Evolutionary conservation across 2,329 filamentous ascomycete genomes (phyloP).

Genomic region (Epichloe hybrida): DNA sequence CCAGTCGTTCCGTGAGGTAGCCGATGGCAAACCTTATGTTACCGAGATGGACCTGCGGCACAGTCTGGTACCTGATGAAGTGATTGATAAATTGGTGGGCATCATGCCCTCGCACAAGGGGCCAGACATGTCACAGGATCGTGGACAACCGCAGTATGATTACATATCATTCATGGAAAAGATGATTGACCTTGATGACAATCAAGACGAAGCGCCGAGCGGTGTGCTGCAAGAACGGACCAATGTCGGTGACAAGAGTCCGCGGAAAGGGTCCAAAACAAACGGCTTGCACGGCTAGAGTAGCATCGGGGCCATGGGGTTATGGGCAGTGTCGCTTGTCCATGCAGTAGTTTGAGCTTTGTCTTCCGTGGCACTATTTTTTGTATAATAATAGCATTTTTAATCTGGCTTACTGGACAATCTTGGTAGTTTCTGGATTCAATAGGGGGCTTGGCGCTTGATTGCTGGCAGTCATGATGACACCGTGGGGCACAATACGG

Average conservation of each 20-base stretch:
- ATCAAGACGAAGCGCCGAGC: slow-evolving; percentile 14
- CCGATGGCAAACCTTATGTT: slow-evolving; percentile 96
- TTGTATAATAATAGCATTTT: slow-evolving; percentile 4
- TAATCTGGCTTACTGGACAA: neutral
- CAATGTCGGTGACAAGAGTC: slow-evolving; percentile 19
- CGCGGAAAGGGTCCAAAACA: slow-evolving; percentile 19
- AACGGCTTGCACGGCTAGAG: slow-evolving; percentile 17
- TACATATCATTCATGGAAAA: slow-evolving; percentile 97
- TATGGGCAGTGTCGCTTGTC: neutral
- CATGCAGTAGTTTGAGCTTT: neutral
- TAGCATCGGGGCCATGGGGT: neutral
- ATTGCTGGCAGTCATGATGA: neutral
- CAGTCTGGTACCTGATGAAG: slow-evolving; percentile 87
- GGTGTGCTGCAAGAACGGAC: slow-evolving; percentile 22
- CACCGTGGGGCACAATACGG: neutral
- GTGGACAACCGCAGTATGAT: slow-evolving; percentile 78
- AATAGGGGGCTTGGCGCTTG: neutral
- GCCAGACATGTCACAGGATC: slow-evolving; percentile 73
- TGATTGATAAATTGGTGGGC: slow-evolving; percentile 82
- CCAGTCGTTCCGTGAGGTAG: slow-evolving; percentile 93
- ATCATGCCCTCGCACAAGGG: slow-evolving; percentile 78
- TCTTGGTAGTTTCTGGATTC: neutral
- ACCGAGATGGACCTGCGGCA: slow-evolving; percentile 95
- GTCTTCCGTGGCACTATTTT: neutral
- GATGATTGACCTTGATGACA: slow-evolving; percentile 41